Evolutionary conservation across 176 grass and related monocot species (phyloP), one percentile per base, ranked within the genome.

Genomic region (Cenchrus americanus): DNA sequence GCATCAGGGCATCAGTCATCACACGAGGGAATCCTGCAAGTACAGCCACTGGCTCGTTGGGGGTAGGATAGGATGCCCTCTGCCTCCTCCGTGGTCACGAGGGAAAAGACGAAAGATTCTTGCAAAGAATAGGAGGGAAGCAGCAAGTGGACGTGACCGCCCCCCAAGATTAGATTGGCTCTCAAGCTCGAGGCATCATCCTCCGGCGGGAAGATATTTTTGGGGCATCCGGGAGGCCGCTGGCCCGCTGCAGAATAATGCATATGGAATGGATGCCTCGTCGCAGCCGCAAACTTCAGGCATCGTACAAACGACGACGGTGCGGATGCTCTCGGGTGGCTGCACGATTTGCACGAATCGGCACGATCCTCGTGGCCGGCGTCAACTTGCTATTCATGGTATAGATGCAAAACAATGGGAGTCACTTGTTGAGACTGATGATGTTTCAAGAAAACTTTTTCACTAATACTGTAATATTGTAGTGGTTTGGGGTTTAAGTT

Each of bases 201-300:
- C 15, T 24, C 58, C 6, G 10, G 44, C 4, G 23, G 2, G 22
- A 52, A 77, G 88, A 89, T 82, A 77, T 82, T 89, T 89, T 44
- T 27, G 55, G 57, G 55, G 57, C 42, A 26, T 41, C 57, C 26
- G 9, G 10, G 50, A 5, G 43, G 1, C 5, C 9, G 18, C 19
- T 12, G 8, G 43, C 4, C 5, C 9, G 18, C 19, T 12, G 4
- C 21, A 62, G 53, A 63, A 79, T 79, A 43, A 23, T 5, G 18
- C 4, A 37, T 23, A 23, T 4, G 12, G 43, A 23, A 59, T 52
- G 24, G 48, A 73, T 30, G 70, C 47, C 14, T 72, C 57, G 10
- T 59, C 21, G 14, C 13, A 0, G n/a, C 69, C 5, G 2, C 69
- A 49, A 49, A 70, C 57, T 22, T 59, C 21, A 47, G 42, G 68